A percentile compares a stretch with the other conserved stretches of the same genome.
Conservation (phyloP, 2,329 filamentous ascomycete genomes). For the Claviceps sorghi region DNA sequence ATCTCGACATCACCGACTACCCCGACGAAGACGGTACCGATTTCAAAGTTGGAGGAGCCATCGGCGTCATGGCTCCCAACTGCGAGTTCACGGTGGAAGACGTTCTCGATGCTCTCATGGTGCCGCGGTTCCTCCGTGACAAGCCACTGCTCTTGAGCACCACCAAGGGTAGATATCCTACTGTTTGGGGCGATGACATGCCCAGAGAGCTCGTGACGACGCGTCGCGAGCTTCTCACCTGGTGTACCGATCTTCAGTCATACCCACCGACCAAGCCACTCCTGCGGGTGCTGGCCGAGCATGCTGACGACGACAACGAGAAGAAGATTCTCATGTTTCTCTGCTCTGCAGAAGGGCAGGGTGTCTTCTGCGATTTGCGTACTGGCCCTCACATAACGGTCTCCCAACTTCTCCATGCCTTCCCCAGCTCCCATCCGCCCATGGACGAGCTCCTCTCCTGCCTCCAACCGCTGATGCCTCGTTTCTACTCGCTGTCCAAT, state of each 20-base stretch:
- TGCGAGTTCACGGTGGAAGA: conserved; percentile 63
- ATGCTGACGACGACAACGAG: conserved; percentile 66
- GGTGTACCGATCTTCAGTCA: conserved; percentile 89
- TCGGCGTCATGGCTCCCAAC: conserved; percentile 86
- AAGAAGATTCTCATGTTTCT: conserved; percentile 79
- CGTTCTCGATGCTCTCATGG: conserved; percentile 64
- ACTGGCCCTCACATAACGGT: conserved; percentile 78
- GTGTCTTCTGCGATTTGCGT: conserved; percentile 83
- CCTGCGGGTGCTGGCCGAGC: conserved; percentile 71
- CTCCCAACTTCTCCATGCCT: conserved; percentile 74
- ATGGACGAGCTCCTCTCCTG: conserved; percentile 67
- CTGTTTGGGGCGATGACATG: conserved; percentile 89
- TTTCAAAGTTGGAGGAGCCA: conserved; percentile 92
- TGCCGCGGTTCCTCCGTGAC: conserved; percentile 71
- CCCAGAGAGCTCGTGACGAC: conserved; percentile 79
- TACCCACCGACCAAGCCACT: conserved; percentile 81
- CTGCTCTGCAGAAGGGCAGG: conserved; percentile 79
- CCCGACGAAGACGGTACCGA: conserved; percentile 71
- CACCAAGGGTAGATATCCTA: conserved; percentile 76
- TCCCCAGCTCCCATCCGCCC: conserved; percentile 81
- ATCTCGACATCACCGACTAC: conserved; percentile 91
- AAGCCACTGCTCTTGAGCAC: conserved; percentile 72
- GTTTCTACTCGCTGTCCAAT: conserved; percentile 96
- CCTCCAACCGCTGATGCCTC: conserved; percentile 82
- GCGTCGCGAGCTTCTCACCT: conserved; percentile 78